phyloP scores from a whole-genome alignment of 2,329 filamentous ascomycete genomes.

The Neonectria coccinea region DNA sequence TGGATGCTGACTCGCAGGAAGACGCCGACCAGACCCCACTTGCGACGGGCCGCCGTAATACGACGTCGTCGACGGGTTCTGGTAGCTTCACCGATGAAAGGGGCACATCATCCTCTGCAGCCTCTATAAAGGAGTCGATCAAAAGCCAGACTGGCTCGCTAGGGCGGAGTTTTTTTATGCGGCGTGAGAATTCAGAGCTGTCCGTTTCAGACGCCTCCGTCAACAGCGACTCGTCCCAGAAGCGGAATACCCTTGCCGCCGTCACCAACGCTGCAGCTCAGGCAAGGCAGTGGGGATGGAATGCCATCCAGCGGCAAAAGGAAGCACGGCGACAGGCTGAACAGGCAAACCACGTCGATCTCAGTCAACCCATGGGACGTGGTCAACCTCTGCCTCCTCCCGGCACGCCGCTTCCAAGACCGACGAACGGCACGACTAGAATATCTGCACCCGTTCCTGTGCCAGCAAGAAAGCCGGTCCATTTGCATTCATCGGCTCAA shows the following conservation, averaged over 20 bases:
- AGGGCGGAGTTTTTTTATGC: slow-evolving; percentile 55
- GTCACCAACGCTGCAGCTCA: slow-evolving; percentile 67
- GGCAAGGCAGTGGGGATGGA: slow-evolving; percentile 70
- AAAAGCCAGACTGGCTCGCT: slow-evolving; percentile 56
- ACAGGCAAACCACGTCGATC: slow-evolving; percentile 54
- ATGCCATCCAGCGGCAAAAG: slow-evolving; percentile 64
- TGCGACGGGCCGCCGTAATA: slow-evolving; percentile 51
- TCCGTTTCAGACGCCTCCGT: slow-evolving; percentile 52
- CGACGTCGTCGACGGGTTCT: slow-evolving; percentile 53
- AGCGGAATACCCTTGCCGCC: slow-evolving; percentile 65
- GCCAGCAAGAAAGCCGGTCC: slow-evolving; percentile 74
- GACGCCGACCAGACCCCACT: slow-evolving; percentile 45
- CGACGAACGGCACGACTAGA: slow-evolving; percentile 70
- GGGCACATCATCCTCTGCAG: slow-evolving; percentile 48
- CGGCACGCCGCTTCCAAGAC: slow-evolving; percentile 78
- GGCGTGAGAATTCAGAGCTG: slow-evolving; percentile 53
- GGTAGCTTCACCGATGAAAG: slow-evolving; percentile 40
- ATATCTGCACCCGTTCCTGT: slow-evolving; percentile 65
- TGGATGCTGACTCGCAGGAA: slow-evolving; percentile 53
- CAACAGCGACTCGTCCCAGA: slow-evolving; percentile 50
- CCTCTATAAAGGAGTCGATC: slow-evolving; percentile 52
- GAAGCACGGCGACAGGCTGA: slow-evolving; percentile 54
- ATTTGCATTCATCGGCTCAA: slow-evolving; percentile 51
- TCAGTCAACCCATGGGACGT: slow-evolving; percentile 80
- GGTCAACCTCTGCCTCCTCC: slow-evolving; percentile 86